Evolutionary conservation across 2,329 filamentous ascomycete genomes (phyloP).

Genomic region (Dryadomyces sulphureus): DNA sequence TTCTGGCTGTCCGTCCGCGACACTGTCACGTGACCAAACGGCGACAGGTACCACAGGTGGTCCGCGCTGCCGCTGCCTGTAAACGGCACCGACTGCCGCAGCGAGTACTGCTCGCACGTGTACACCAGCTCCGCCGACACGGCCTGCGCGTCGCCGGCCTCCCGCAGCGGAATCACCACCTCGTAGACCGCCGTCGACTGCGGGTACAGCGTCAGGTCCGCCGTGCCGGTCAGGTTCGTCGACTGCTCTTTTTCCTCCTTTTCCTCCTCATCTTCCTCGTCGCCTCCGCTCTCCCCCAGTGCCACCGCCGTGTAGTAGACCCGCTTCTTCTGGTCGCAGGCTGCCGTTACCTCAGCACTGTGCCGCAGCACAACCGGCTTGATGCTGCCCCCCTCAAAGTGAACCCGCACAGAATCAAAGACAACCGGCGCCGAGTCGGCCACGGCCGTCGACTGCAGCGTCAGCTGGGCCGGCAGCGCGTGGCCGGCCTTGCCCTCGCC

Average conservation of each 20-base stretch:
- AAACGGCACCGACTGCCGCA: slow-evolving; percentile 50
- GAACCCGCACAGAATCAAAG: slow-evolving; percentile 35
- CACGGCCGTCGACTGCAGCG: slow-evolving; percentile 41
- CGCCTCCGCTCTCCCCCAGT: slow-evolving; percentile 13
- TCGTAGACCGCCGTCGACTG: slow-evolving; percentile 57
- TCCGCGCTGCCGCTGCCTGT: slow-evolving; percentile 19
- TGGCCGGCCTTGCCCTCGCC: slow-evolving; percentile 49
- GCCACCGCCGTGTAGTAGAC: neutral
- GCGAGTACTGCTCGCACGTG: slow-evolving; percentile 47
- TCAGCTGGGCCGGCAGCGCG: slow-evolving; percentile 39
- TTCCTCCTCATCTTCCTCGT: slow-evolving; percentile 1
- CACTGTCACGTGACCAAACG: slow-evolving; percentile 27
- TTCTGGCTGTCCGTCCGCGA: slow-evolving; percentile 34
- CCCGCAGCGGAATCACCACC: slow-evolving; percentile 58
- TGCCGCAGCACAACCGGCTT: slow-evolving; percentile 39
- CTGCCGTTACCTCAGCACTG: slow-evolving; percentile 5
- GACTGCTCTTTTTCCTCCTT: neutral
- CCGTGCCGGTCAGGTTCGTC: slow-evolving; percentile 14
- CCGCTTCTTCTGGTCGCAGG: neutral
- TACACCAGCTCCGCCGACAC: slow-evolving; percentile 48
- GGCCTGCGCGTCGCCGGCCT: slow-evolving; percentile 63
- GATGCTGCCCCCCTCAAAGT: slow-evolving; percentile 41
- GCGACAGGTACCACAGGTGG: slow-evolving; percentile 33
- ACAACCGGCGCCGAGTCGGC: slow-evolving; percentile 33
- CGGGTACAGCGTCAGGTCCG: slow-evolving; percentile 51